Evolutionary conservation across 306 rosid genomes (phyloP).

Genomic region (Vigna unguiculata): DNA sequence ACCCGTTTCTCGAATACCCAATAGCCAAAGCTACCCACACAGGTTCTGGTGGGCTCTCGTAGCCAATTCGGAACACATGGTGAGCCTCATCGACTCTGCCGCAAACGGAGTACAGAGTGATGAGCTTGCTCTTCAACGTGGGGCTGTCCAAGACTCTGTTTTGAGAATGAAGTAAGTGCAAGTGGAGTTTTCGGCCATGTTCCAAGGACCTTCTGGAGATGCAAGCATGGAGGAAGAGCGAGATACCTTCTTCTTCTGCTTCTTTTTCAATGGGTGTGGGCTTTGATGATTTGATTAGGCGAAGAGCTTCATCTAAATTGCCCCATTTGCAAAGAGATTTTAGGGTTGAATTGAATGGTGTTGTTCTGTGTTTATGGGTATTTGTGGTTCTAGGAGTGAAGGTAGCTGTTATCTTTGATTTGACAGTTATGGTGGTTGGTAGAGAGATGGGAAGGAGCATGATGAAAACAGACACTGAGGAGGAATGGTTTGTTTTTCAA

Average conservation of each 20-base stretch:
- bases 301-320: constrained; percentile 60
- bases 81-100: constrained; percentile 59
- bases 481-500: background rate
- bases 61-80: constrained; percentile 44
- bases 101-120: constrained; percentile 67
- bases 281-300: constrained; percentile 54
- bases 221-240: constrained; percentile 62
- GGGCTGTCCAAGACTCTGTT: constrained; percentile 51
- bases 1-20: constrained; percentile 61
- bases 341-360: constrained; percentile 41
- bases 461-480: background rate
- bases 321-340: constrained; percentile 61
- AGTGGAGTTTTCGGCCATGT: constrained; percentile 62
- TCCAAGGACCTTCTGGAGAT: constrained; percentile 58
- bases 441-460: constrained; percentile 62
- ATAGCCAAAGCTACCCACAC: constrained; percentile 73
- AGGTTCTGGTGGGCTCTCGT: constrained; percentile 38
- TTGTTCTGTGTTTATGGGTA: background rate
- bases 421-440: constrained; percentile 45
- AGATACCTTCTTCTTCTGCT: constrained; percentile 36
- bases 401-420: constrained; percentile 46
- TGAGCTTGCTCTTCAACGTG: constrained; percentile 61
- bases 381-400: constrained; percentile 36
- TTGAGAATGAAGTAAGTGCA: constrained; percentile 44
- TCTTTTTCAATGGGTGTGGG: constrained; percentile 39